Conservation (phyloP, 192 early-diverging fungal species). For the Dispira parvispora region DNA sequence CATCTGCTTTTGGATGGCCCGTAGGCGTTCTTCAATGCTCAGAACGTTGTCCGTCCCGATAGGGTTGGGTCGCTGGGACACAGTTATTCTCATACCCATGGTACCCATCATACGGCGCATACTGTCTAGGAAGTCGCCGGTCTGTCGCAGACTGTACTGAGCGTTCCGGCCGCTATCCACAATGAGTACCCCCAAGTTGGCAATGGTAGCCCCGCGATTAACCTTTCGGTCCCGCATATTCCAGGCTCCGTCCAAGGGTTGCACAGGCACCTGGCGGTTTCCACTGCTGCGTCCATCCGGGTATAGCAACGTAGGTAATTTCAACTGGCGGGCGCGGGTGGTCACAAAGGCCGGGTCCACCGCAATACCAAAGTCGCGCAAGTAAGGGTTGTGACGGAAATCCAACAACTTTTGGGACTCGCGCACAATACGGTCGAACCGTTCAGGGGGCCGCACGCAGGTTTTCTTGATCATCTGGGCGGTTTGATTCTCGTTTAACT, state of each 20-base stretch:
- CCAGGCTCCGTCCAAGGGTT: constrained; percentile 66
- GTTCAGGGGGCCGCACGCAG: constrained; percentile 65
- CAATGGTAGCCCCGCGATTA: constrained; percentile 48
- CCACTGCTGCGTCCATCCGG: constrained; percentile 8
- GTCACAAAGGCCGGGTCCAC: constrained; percentile 45
- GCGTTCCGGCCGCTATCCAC: constrained; percentile 42
- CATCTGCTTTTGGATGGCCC: too few species aligned
- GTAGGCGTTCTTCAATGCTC: too few species aligned
- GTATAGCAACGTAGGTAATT: constrained; percentile 61
- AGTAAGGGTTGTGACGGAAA: constrained; percentile 48
- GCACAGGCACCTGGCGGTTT: constrained; percentile 28
- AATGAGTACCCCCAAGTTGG: constrained; percentile 68
- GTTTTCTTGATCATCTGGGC: constrained; percentile 93
- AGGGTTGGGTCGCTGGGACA: constrained; percentile 19
- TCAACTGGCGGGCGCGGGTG: constrained; percentile 62
- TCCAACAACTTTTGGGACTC: constrained; percentile 45
- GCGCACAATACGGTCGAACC: constrained; percentile 60
- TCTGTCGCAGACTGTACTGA: constrained; percentile 18
- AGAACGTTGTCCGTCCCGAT: constrained; percentile 10
- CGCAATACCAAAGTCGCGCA: constrained; percentile 58
- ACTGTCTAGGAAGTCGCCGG: constrained; percentile 55
- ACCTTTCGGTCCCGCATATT: constrained; percentile 73
- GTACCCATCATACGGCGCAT: constrained; percentile 54
- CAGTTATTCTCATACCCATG: constrained; percentile 44
- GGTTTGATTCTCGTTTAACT: constrained; percentile 69